phyloP scores from a whole-genome alignment of 371 early-diverging fungal species.

The Mucor saturninus region DNA sequence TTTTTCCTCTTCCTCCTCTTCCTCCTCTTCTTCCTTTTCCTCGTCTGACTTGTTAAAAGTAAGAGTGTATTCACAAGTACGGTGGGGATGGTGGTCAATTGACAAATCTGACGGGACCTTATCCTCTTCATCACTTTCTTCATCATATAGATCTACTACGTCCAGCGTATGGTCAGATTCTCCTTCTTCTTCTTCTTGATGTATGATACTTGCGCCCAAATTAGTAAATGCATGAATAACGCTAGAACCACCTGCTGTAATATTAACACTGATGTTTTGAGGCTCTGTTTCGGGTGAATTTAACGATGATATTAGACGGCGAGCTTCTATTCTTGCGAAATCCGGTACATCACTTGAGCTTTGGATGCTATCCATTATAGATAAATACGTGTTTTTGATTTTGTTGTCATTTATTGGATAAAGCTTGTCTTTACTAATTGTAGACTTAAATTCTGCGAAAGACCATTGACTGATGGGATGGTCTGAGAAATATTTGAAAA shows the following conservation, averaged over 20 bases:
- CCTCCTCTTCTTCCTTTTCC: no score
- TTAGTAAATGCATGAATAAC: neutral
- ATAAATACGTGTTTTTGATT: slow-evolving; percentile 14
- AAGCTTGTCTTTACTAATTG: slow-evolving; percentile 4
- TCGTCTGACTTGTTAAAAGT: no score
- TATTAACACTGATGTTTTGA: slow-evolving; percentile 2
- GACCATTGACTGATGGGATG: slow-evolving; percentile 18
- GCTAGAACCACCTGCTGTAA: slow-evolving; percentile 12
- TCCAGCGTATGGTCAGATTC: no score
- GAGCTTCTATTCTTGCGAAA: slow-evolving; percentile 10
- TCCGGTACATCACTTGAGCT: slow-evolving; percentile 7
- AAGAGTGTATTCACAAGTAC: no score
- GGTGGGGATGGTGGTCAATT: no score
- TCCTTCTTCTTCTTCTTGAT: neutral
- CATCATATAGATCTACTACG: neutral
- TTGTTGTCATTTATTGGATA: neutral
- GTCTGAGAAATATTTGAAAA: slow-evolving; percentile 15
- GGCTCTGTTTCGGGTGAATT: slow-evolving; percentile 4
- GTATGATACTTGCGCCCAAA: neutral
- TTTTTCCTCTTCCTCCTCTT: no score
- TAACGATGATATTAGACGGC: slow-evolving; percentile 6
- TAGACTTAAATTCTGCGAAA: slow-evolving; percentile 6
- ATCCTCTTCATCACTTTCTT: no score
- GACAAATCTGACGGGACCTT: neutral
- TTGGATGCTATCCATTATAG: slow-evolving; percentile 2